Base-by-base conservation (phyloP, 2,329 filamentous ascomycete genomes). In the Trichophyton verrucosum region DNA sequence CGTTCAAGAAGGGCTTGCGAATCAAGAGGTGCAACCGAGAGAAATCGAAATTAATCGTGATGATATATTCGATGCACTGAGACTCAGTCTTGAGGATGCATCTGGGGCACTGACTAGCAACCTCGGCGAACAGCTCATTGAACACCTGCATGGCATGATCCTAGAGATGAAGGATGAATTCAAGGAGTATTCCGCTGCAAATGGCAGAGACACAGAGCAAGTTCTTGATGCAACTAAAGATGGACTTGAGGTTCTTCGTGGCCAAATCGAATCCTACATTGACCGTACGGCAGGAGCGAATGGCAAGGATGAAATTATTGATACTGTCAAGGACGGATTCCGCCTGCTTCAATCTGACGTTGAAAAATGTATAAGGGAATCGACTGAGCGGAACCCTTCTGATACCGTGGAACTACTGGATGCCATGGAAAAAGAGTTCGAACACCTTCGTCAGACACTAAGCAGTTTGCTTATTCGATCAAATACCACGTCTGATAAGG, bases 181-280 rank as follows among this genome's bases (percentile, higher is more conserved):
- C 71, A 91, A 91, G 71, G 83, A 92, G 67, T 92, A 90, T 66
- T 86, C 89, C 20, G 84, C 88, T 2, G 86, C 87, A 64, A 89
- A 85, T 66, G 89, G 87, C 46, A 82, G 85, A 61, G 89, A 94
- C 70, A 92, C 90, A 0, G 91, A 96, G 71, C 89, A 96, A 71
- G 85, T 95, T 11, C 78, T 96, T 3, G 89, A 94, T 71, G 88
- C 90, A 0, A 86, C 95, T 49, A 92, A 90, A 66, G 89, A 95
- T 69, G 91, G 91, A 0, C 80, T 96, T 13, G 90, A 95, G 66
- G 86, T 83, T 65, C 81, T 97, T 5, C 85, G 90, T 9, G 76
- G 78, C 11, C 88, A 95, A 62, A 88, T 97, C 60, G 89, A 96
- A 69, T 79, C 78, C 49, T 95, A 95, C 65, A 85, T 94, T 61